Evolutionary conservation across 2,329 filamentous ascomycete species (phyloP).

Genomic region (Juglanconis sp.): DNA sequence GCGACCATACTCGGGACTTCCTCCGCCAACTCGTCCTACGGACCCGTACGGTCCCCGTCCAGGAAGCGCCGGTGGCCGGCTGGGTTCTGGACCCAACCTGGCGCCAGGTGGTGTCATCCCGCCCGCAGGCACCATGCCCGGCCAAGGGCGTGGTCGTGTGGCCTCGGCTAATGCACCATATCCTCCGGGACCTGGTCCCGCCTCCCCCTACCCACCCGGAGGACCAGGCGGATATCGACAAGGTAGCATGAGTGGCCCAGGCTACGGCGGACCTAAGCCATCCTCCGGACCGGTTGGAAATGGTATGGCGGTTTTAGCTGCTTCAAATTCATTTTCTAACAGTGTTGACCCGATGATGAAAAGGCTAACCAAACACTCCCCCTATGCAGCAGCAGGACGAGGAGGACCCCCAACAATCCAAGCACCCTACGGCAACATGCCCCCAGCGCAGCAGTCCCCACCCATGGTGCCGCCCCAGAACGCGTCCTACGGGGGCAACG

Average conservation of each 20-base stretch:
- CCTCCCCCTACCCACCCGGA: slow-evolving; percentile 1
- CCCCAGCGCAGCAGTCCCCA: slow-evolving; percentile 7
- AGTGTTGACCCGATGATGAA: slow-evolving; percentile 32
- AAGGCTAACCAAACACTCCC: slow-evolving; percentile 36
- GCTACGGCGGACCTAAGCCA: slow-evolving; percentile 14
- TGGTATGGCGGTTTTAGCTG: slow-evolving; percentile 9
- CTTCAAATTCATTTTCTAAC: slow-evolving; percentile 22
- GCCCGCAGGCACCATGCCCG: slow-evolving; percentile 12
- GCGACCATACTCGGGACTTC: slow-evolving; percentile 6
- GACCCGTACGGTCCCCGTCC: slow-evolving; percentile 55
- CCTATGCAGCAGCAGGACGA: slow-evolving; percentile 24
- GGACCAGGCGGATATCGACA: slow-evolving; percentile 18
- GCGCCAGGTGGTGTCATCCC: slow-evolving; percentile 2
- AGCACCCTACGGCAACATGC: slow-evolving; percentile 10
- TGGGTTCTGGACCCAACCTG: slow-evolving; percentile 20
- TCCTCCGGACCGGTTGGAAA: slow-evolving; percentile 15
- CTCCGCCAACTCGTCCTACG: slow-evolving; percentile 33
- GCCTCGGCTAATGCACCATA: slow-evolving; percentile 40
- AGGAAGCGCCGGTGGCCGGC: slow-evolving; percentile 29
- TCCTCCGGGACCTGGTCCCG: slow-evolving; percentile 33
- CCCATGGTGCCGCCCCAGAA: slow-evolving; percentile 22
- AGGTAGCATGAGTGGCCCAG: slow-evolving; percentile 17
- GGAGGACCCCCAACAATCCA: slow-evolving; percentile 10
- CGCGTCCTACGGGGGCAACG: slow-evolving; percentile 19
- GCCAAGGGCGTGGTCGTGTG: slow-evolving; percentile 36